Conservation (phyloP, 495 filamentous ascomycete species). For the Cercophora sp. region DNA sequence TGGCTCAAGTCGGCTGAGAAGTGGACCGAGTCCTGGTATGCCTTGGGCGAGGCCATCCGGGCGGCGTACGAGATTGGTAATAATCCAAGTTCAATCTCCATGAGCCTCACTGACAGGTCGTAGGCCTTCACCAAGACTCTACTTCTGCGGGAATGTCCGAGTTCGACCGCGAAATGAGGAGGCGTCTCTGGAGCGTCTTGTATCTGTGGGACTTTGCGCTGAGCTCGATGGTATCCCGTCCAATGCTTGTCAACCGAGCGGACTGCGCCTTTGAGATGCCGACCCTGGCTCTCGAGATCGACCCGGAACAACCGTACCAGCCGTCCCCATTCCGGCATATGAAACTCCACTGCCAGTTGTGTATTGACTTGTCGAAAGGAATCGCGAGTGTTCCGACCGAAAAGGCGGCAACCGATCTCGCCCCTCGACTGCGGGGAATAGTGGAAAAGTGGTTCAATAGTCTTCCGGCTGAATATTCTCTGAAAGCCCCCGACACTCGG, state of each 20-base stretch:
- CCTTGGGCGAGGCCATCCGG: constrained; percentile 40
- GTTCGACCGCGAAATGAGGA: constrained; percentile 42
- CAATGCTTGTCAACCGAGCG: constrained; percentile 34
- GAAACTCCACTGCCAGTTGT: constrained; percentile 34
- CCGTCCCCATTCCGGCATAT: constrained; percentile 43
- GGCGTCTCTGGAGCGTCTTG: constrained; percentile 41
- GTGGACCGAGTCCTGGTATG: constrained; percentile 53
- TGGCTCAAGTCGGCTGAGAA: constrained; percentile 52
- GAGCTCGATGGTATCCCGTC: constrained; percentile 35
- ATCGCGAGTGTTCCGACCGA: constrained; percentile 12
- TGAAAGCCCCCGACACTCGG: constrained; percentile 37
- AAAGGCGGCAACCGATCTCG: constrained; percentile 2
- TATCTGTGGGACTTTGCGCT: constrained; percentile 41
- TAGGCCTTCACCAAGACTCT: constrained; percentile 46
- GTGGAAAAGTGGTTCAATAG: constrained; percentile 38
- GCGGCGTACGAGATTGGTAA: constrained; percentile 51
- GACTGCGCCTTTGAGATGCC: constrained; percentile 35
- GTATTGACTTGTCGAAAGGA: constrained; percentile 23
- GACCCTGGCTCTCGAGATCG: constrained; percentile 34
- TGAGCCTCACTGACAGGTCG: constrained; percentile 4
- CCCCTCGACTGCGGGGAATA: constrained; percentile 26
- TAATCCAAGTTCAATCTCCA: background rate
- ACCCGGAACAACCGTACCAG: constrained; percentile 29
- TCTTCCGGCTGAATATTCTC: constrained; percentile 40
- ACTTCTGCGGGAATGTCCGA: constrained; percentile 36